A percentile compares a stretch with the other conserved stretches of the same genome.
Evolutionary conservation across 2,329 filamentous ascomycete species (phyloP).

Genomic region (Sordariomycetes sp.): DNA sequence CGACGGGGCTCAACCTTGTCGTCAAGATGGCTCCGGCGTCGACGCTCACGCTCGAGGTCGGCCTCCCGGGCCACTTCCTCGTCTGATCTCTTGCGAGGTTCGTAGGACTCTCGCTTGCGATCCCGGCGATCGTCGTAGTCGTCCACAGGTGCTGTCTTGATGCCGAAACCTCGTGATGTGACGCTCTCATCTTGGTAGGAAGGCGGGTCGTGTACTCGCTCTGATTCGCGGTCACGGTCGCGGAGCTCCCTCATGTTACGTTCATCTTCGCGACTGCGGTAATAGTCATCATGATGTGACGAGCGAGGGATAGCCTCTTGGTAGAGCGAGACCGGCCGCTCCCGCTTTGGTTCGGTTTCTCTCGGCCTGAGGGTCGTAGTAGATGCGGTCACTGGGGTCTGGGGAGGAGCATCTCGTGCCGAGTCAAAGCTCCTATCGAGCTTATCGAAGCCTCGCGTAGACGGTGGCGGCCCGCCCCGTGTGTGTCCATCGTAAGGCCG

Average conservation of each 20-base stretch:
- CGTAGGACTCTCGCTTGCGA: conserved; percentile 21
- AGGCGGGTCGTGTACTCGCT: conserved; percentile 15
- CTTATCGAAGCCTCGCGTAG: conserved; percentile 63
- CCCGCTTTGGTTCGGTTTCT: conserved; percentile 13
- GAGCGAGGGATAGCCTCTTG: conserved; percentile 37
- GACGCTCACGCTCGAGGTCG: conserved; percentile 18
- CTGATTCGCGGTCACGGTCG: conserved; percentile 27
- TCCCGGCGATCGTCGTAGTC: conserved; percentile 33
- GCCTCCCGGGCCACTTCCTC: conserved; percentile 17
- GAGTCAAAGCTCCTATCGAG: conserved; percentile 40
- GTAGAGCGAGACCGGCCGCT: conserved; percentile 42
- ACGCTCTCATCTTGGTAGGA: conserved; percentile 38
- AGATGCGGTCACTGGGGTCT: conserved; percentile 28
- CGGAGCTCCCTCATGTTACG: conserved; percentile 30
- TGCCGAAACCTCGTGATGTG: conserved; percentile 39
- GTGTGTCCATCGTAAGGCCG: conserved; percentile 24
- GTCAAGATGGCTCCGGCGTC: conserved; percentile 13
- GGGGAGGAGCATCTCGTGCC: conserved; percentile 24
- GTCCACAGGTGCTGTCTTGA: conserved; percentile 30
- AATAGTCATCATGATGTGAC: conserved; percentile 36
- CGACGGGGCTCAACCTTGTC: conserved; percentile 11
- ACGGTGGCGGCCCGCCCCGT: conserved; percentile 51
- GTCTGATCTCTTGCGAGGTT: conserved; percentile 18
- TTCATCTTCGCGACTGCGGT: conserved; percentile 39
- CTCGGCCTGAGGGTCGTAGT: conserved; percentile 9